Evolutionary conservation across 75 land plant genomes (phyloP), one percentile per base, ranked within the genome.

Genomic region (Sequoia sempervirens): DNA sequence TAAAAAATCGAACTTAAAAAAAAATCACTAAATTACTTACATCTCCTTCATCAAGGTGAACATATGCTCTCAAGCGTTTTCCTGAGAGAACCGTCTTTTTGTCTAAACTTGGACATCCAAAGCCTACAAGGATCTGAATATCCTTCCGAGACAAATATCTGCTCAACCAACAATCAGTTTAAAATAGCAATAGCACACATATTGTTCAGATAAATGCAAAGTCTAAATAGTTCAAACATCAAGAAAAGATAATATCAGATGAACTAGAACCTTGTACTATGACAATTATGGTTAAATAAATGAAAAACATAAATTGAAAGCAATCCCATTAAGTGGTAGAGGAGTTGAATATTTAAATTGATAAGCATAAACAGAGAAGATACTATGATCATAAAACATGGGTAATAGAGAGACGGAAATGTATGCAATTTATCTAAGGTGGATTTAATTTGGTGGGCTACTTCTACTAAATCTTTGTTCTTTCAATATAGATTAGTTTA

Each of bases 21-120:
- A 23, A 8, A 9, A 43, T 23, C 14, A 45, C 80, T 40, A 78
- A 20, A 50, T 50, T 54, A 81, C 83, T 82, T 73, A 82, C 83
- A 66, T 82, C 76, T 36, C 83, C 83, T 82, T 82, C 83, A 69
- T 82, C 83, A 40, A 82, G 41, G 14, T 74, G 83, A 82, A 82
- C 83, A 82, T 82, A 82, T 14, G 47, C 47, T 82, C 83, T 82
- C 78, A 82, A 38, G 78, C 83, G 83, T 41, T 82, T 82, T 32
- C 46, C 76, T 73, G 83, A 82, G 37, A 20, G 37, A 43, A 82
- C 76, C 79, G 26, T 34, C 47, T 82, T 82, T 40, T 37, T 64
- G 32, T 82, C 76, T 70, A 82, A 28, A 66, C 28, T 70, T 3
- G 83, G 83, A 30, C 83, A 82, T 13, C 83, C 83, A 82, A 34